Base-by-base conservation (phyloP, 768 basidiomycete genomes). In the Hygrocybe coccinea region DNA sequence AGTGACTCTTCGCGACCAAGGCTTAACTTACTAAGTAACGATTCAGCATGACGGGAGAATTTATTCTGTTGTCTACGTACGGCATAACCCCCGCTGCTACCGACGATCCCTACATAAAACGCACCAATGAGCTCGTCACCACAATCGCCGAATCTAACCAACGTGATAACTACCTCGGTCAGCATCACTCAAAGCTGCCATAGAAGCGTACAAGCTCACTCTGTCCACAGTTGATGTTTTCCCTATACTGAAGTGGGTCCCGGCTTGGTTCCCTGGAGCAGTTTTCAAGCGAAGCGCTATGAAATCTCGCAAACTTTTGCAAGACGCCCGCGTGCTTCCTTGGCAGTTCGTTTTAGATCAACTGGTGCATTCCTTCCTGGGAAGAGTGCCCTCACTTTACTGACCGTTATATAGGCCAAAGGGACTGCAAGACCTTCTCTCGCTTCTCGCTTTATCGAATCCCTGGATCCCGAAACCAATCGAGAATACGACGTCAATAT, bases 261-360 rank as follows among this genome's bases (percentile, higher is more conserved):
- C 74, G 1, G 45, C 56, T 2, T 76, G 73, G 72, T 50, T 73
- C 35, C 74, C 74, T 21, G 71, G 73, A 10, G 69, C 68, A n/a
- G 62, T 61, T 1, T 72, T 70, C 60, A 64, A 68, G 52, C 25
- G 37, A 37, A 53, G 54, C 38, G 58, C 54, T 33, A 43, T 43
- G 14, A 46, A 37, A 15, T 50, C 38, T 39, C 49, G 50, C 15
- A 43, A 52, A 33, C 29, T 38, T 35, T 52, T 47, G n/a, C 47
- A 56, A 46, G 50, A 51, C 36, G 55, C 50, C n/a, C 50, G 50
- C 19, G 52, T 46, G 7, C 22, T 56, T 24, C 55, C 55, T 46
- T 56, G 50, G 19, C n/a, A 52, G 33, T 29, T 37, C 39, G 50
- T 51, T 36, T 25, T 46, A 21, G 17, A 52, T 25, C 22, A 51